A percentile compares a stretch with the other conserved stretches of the same genome.
phyloP scores from a whole-genome alignment of 208 protist genomes.

The Trypanosoma melophagium region DNA sequence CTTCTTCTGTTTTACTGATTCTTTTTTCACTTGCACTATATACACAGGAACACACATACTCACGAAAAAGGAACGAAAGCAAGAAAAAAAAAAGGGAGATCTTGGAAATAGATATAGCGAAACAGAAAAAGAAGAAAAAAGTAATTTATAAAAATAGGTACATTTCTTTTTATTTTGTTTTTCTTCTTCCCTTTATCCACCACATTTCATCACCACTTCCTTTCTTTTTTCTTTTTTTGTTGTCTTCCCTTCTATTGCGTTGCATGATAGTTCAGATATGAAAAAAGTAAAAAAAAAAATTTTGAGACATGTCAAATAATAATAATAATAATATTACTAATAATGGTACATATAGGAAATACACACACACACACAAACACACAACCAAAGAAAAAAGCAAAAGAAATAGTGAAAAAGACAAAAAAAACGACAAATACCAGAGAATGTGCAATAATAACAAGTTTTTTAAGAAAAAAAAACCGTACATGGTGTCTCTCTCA shows the following conservation, averaged over 20 bases:
- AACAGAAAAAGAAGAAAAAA: neutral
- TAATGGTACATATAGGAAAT: too few relatives aligned
- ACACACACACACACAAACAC: too few relatives aligned
- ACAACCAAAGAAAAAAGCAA: constrained; percentile 1
- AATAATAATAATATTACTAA: too few relatives aligned
- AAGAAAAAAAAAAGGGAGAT: constrained; percentile 1
- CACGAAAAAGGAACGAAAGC: too few relatives aligned
- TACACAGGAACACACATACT: too few relatives aligned
- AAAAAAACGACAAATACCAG: constrained; percentile 8
- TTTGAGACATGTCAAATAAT: too few relatives aligned
- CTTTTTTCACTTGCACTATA: too few relatives aligned
- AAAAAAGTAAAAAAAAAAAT: constrained; percentile 2
- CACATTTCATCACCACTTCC: neutral
- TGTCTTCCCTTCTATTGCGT: neutral
- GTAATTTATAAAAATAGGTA: constrained; percentile 5
- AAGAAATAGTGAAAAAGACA: neutral
- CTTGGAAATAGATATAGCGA: constrained; percentile 16
- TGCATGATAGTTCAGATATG: constrained; percentile 14
- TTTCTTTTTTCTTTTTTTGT: neutral
- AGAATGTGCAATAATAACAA: too few relatives aligned
- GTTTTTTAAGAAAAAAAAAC: too few relatives aligned
- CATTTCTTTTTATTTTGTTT: neutral
- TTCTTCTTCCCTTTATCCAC: neutral
- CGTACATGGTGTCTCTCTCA: neutral
- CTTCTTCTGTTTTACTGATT: constrained; percentile 14